These are phyloP conservation scores for Gigaspora rosea DNA, from an alignment of 192 early-diverging fungal genomes.

Conservation along the genomic window DNA sequence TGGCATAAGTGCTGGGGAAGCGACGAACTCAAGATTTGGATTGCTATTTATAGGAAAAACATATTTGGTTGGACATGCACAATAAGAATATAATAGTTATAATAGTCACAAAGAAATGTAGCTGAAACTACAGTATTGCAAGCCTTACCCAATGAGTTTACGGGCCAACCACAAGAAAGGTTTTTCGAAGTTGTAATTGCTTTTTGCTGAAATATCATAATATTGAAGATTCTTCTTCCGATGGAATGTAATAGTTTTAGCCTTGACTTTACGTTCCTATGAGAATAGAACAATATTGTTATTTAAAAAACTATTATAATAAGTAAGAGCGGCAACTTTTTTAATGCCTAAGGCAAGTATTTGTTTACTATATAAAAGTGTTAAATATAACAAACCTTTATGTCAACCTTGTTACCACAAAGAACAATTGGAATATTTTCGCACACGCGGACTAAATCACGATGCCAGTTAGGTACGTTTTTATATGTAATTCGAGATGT, in stretches of 20 bases:
- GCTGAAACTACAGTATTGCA: not conserved
- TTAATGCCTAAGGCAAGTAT: not conserved
- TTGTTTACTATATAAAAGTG: not conserved
- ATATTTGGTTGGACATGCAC: not conserved
- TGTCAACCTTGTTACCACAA: slow-evolving; percentile 99
- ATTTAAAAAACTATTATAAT: not conserved
- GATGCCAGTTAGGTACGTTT: slow-evolving; percentile 99
- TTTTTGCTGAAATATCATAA: slow-evolving; percentile 99
- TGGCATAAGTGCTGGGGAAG: slow-evolving; percentile 94
- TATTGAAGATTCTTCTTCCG: slow-evolving; percentile 99
- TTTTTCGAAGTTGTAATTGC: slow-evolving; percentile 99
- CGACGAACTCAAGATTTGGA: slow-evolving; percentile 93
- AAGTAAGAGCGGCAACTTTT: not conserved
- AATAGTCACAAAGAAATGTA: not conserved
- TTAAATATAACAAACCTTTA: slow-evolving; percentile 66
- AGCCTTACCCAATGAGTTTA: slow-evolving; percentile 79
- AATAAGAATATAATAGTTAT: not conserved
- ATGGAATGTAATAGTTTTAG: slow-evolving; percentile 99
- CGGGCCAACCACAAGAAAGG: slow-evolving; percentile 99
- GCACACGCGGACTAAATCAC: slow-evolving; percentile 98
- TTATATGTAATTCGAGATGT: slow-evolving; percentile 99
- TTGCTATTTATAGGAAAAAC: slow-evolving; percentile 55
- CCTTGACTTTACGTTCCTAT: slow-evolving; percentile 99
- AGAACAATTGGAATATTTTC: slow-evolving; percentile 99
- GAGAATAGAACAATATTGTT: not conserved